Percentiles rank a stretch among this genome's conserved stretches.
Evolutionary conservation across 2,329 filamentous ascomycete genomes (phyloP).

Genomic region (Aspergillus bombycis): DNA sequence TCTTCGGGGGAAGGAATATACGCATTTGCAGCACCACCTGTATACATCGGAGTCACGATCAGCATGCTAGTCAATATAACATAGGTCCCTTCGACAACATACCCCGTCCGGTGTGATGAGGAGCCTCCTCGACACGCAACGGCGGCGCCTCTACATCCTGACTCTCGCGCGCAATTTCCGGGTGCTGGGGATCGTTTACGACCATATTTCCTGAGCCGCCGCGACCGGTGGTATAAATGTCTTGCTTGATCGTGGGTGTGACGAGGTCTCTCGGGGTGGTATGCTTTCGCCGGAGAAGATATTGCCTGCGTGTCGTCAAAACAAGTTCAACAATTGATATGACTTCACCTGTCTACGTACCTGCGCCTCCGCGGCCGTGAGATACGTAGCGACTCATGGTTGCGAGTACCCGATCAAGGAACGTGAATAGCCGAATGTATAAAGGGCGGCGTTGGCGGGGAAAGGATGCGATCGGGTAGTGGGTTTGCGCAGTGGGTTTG

Average conservation of each 20-base stretch:
- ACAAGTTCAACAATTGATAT: not conserved
- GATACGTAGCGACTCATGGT: conserved; percentile 50
- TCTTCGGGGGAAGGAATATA: conserved; percentile 31
- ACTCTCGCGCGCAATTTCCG: conserved; percentile 70
- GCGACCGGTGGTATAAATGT: conserved; percentile 86
- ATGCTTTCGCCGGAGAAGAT: conserved; percentile 58
- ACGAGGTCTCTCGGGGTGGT: conserved; percentile 67
- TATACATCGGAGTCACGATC: not conserved
- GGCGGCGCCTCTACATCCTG: conserved; percentile 75
- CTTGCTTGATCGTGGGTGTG: conserved; percentile 80
- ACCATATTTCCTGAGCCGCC: conserved; percentile 90
- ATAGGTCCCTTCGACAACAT: conserved; percentile 19
- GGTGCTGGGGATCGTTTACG: conserved; percentile 68
- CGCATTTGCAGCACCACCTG: conserved; percentile 42
- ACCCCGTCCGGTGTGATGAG: conserved; percentile 49
- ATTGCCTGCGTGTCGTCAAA: conserved; percentile 54
- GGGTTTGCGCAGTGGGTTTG: not conserved
- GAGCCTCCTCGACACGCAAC: conserved; percentile 41
- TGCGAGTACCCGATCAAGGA: conserved; percentile 1
- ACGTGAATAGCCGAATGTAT: not conserved
- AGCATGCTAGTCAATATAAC: not conserved
- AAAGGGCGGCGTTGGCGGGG: not conserved
- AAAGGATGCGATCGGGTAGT: not conserved
- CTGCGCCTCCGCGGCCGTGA: conserved; percentile 77
- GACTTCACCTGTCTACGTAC: conserved; percentile 37